These are phyloP conservation scores for Linderina pennispora DNA, from an alignment of 192 early-diverging fungal genomes.

Conservation along the genomic window DNA sequence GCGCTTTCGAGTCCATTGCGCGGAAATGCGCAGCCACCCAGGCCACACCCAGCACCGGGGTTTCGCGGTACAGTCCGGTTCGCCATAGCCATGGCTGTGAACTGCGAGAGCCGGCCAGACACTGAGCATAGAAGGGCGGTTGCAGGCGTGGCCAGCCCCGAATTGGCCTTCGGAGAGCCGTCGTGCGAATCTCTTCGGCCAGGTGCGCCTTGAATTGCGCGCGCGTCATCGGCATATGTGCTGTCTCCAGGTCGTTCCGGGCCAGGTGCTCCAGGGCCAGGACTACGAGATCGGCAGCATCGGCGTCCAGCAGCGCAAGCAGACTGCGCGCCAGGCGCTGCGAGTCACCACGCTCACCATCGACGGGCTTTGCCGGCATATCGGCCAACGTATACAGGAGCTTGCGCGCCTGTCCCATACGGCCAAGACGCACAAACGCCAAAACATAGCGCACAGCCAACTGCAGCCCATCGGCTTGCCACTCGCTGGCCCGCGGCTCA, in stretches of 20 bases:
- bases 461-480: constrained; percentile 4
- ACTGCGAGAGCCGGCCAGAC: background rate
- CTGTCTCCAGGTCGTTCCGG: constrained; percentile 4
- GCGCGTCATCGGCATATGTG: background rate
- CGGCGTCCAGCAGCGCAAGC: background rate
- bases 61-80: background rate
- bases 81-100: background rate
- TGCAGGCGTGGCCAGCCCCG: background rate
- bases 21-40: constrained; percentile 14
- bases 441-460: constrained; percentile 17
- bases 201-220: background rate
- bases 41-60: background rate
- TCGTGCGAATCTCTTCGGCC: background rate
- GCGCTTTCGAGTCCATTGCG: constrained; percentile 6
- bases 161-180: constrained; percentile 1
- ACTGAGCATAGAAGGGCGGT: background rate
- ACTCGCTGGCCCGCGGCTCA: background rate
- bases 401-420: constrained; percentile 2
- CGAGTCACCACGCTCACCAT: background rate
- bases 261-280: constrained; percentile 1
- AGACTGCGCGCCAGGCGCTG: background rate
- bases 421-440: constrained; percentile 8
- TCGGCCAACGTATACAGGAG: constrained; percentile 10
- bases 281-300: background rate
- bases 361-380: constrained; percentile 16